Conservation (phyloP, 768 basidiomycete genomes). For the Xerocomellus amylosporus region DNA sequence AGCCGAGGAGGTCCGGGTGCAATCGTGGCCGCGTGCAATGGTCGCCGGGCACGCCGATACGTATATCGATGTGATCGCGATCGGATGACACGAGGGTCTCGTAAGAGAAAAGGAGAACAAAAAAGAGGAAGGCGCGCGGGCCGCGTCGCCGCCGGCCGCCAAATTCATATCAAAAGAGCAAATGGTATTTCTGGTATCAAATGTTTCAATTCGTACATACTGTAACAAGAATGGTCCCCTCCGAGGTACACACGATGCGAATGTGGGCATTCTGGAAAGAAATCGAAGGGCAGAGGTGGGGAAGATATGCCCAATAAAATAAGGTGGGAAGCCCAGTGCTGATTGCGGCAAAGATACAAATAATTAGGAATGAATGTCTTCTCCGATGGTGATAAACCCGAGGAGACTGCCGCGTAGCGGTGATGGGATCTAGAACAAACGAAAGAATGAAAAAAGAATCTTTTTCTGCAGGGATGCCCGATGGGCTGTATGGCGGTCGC, state of each 20-base stretch:
- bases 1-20: slow-evolving; percentile 10
- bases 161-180: slow-evolving; percentile 6
- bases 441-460: slow-evolving; percentile 19
- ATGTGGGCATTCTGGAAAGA: slow-evolving; percentile 8
- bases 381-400: slow-evolving; percentile 21
- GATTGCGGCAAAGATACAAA: slow-evolving; percentile 14
- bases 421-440: slow-evolving; percentile 22
- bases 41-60: neutral
- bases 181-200: slow-evolving; percentile 16
- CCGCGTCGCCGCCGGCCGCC: slow-evolving; percentile 4
- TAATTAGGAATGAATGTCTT: slow-evolving; percentile 20
- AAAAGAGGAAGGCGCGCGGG: neutral
- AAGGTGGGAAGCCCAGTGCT: slow-evolving; percentile 11
- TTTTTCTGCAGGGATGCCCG: slow-evolving; percentile 18
- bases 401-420: slow-evolving; percentile 24
- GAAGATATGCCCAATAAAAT: slow-evolving; percentile 12
- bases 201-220: slow-evolving; percentile 22
- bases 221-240: slow-evolving; percentile 18
- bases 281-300: slow-evolving; percentile 6
- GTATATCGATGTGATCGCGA: slow-evolving; percentile 6
- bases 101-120: neutral
- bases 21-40: neutral
- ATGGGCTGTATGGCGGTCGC: slow-evolving; percentile 20
- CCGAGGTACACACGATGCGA: slow-evolving; percentile 7
- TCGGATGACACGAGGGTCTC: slow-evolving; percentile 6